Conservation (phyloP, 768 basidiomycete genomes). For the Calocera viscosa region DNA sequence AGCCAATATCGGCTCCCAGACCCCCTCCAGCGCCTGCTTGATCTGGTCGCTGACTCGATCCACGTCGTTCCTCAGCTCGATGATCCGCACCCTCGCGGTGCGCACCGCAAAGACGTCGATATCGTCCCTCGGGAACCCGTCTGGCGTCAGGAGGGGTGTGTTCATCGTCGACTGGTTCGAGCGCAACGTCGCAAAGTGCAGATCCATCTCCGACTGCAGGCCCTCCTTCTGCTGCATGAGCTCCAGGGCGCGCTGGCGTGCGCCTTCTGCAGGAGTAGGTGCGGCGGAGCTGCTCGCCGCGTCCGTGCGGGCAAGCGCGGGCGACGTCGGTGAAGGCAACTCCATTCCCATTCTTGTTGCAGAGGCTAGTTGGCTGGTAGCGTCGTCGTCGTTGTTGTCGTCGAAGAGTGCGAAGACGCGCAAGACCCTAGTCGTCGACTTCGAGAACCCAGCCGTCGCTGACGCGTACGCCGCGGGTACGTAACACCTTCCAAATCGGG, state of each 20-base stretch:
- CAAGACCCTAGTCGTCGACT: background rate
- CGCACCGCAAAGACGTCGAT: slow-evolving; percentile 66
- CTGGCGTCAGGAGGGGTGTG: slow-evolving; percentile 65
- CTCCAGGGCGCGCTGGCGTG: slow-evolving; percentile 35
- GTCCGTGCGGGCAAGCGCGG: background rate
- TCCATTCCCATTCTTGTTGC: slow-evolving; percentile 6
- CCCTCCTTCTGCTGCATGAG: slow-evolving; percentile 57
- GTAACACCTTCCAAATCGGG: background rate
- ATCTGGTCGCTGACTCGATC: slow-evolving; percentile 52
- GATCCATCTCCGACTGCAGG: slow-evolving; percentile 59
- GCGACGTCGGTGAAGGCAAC: background rate
- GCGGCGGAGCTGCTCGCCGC: background rate
- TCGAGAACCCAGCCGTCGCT: background rate
- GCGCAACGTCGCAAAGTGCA: slow-evolving; percentile 48
- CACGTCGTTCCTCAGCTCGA: slow-evolving; percentile 70
- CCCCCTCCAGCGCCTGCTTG: slow-evolving; percentile 50
- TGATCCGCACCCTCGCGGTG: slow-evolving; percentile 60
- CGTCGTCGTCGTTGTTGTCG: background rate
- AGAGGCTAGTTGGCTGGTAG: background rate
- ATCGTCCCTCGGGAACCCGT: slow-evolving; percentile 80
- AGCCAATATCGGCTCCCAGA: slow-evolving; percentile 42
- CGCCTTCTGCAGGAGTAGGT: background rate
- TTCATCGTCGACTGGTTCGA: slow-evolving; percentile 52
- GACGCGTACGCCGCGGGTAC: background rate
- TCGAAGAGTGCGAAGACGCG: background rate